Percentiles rank a stretch among this genome's conserved stretches.
Evolutionary conservation across 23 red algal genomes (phyloP).

Genomic region (Gracilariopsis chorda): DNA sequence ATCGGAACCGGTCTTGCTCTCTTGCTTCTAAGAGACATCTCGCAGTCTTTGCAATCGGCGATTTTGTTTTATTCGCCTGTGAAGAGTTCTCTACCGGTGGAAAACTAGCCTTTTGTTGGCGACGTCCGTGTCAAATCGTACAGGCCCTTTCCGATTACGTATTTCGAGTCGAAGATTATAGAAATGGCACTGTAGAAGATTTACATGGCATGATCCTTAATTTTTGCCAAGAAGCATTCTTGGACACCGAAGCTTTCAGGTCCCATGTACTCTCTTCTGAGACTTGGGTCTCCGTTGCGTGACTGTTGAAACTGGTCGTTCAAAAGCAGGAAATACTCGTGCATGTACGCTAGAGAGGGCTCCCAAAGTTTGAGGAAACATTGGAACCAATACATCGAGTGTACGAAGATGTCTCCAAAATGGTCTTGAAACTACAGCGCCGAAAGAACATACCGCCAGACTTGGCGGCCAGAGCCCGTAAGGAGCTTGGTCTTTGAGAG

Average conservation of each 20-base stretch:
- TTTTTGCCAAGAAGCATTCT: not conserved
- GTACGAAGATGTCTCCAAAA: not conserved
- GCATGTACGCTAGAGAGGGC: not conserved
- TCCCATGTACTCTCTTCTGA: not conserved
- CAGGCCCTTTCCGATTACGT: not conserved
- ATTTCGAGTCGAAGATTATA: not conserved
- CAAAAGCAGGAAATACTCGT: not conserved
- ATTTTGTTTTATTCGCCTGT: not conserved
- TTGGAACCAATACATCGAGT: not conserved
- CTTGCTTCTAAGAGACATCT: not conserved
- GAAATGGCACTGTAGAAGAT: not conserved
- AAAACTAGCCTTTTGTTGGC: conserved; percentile 1
- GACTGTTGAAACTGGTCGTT: not conserved
- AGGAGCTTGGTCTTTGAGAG: not conserved
- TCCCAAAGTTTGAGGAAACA: not conserved
- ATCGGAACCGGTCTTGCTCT: too few relatives aligned
- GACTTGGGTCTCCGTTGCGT: not conserved
- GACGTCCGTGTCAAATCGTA: not conserved
- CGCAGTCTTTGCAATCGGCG: not conserved
- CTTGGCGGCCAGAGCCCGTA: not conserved
- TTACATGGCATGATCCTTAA: not conserved
- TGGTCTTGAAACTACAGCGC: not conserved
- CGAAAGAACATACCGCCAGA: not conserved
- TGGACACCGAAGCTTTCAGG: not conserved
- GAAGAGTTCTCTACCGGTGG: not conserved